Conservation (phyloP, 2,329 filamentous ascomycete genomes). For the Epichloe brachyelytri region DNA sequence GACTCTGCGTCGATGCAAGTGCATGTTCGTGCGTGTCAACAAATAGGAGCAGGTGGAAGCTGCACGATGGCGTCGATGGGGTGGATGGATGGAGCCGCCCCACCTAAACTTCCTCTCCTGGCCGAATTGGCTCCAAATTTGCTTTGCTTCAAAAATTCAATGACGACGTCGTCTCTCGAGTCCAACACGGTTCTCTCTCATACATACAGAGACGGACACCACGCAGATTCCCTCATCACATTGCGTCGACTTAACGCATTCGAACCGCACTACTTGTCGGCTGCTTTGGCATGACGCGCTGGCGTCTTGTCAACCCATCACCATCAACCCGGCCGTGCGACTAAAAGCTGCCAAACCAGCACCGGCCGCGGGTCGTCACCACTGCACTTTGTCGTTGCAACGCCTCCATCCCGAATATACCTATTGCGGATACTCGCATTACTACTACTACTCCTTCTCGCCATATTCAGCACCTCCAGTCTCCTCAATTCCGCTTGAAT, state of each 20-base stretch:
- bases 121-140: conserved; percentile 3
- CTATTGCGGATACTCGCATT: neutral
- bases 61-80: too few relatives aligned
- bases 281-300: neutral
- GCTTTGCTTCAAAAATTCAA: neutral
- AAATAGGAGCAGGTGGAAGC: too few relatives aligned
- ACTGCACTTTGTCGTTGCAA: neutral
- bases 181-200: neutral
- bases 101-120: conserved; percentile 1
- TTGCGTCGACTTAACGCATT: neutral
- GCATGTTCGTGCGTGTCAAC: too few relatives aligned
- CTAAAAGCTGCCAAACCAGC: neutral
- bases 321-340: conserved; percentile 2
- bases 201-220: neutral
- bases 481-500: neutral
- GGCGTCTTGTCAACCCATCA: neutral
- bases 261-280: neutral
- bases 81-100: conserved; percentile 1
- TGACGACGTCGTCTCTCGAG: neutral
- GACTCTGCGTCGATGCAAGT: too few relatives aligned
- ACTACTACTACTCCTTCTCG: neutral
- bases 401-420: neutral
- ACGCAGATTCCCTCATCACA: too few relatives aligned
- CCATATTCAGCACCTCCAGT: neutral
- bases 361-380: neutral